Conservation (phyloP, 208 protist genomes). For the Herpetomonas muscarum region DNA sequence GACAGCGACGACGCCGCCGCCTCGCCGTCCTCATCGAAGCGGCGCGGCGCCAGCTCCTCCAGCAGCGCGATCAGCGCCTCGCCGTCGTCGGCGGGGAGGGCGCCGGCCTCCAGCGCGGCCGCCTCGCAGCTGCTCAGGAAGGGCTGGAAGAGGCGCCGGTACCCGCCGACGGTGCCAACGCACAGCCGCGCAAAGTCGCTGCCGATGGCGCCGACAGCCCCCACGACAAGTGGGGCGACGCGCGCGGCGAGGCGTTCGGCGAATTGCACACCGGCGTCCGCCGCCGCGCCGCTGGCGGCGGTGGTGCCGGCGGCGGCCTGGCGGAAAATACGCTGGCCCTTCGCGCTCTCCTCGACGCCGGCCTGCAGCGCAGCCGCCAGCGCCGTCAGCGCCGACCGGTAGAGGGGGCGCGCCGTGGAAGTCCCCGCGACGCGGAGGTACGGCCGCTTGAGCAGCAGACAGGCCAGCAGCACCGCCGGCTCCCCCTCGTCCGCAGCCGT, state of each 20-base stretch:
- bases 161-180: conserved; percentile 65
- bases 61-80: conserved; percentile 1
- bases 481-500: conserved; percentile 15
- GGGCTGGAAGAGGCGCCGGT: conserved; percentile 68
- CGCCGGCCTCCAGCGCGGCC: not conserved
- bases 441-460: conserved; percentile 56
- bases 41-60: not conserved
- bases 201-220: conserved; percentile 41
- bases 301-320: conserved; percentile 4
- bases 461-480: conserved; percentile 37
- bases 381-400: conserved; percentile 53
- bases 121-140: conserved; percentile 18
- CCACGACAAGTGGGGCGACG: conserved; percentile 36
- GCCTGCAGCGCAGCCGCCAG: conserved; percentile 50
- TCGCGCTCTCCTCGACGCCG: conserved; percentile 13
- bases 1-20: not conserved
- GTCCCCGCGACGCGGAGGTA: conserved; percentile 46
- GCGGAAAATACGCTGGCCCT: conserved; percentile 35
- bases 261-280: conserved; percentile 17
- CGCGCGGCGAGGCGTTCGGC: conserved; percentile 20
- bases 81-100: not conserved
- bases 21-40: too few relatives aligned
- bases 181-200: conserved; percentile 57
- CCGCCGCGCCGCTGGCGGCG: conserved; percentile 3
- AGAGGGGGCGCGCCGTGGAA: conserved; percentile 36